Conservation (phyloP, 176 grass and related monocot species). For the Alopecurus myosuroides region DNA sequence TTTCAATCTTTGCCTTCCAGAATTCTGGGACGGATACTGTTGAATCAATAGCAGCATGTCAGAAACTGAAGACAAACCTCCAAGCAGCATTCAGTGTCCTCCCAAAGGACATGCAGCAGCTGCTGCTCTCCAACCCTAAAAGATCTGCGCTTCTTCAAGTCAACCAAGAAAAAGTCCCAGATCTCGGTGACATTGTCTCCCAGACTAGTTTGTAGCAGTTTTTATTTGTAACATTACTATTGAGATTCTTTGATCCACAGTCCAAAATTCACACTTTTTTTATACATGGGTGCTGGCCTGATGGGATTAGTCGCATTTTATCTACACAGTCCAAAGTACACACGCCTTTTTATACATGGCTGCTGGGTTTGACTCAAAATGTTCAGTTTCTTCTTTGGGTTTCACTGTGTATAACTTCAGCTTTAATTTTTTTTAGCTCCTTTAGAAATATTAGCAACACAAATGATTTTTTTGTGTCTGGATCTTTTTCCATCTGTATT, state of each 20-base stretch:
- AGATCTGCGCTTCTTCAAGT: slow-evolving; percentile 66
- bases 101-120: slow-evolving; percentile 87
- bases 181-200: slow-evolving; percentile 10
- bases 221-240: slow-evolving; percentile 35
- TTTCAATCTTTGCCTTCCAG: slow-evolving; percentile 22
- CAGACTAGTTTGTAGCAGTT: slow-evolving; percentile 45
- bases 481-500: not conserved
- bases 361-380: not conserved
- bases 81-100: slow-evolving; percentile 66
- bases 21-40: slow-evolving; percentile 31
- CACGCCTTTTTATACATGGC: slow-evolving; percentile 1
- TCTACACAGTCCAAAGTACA: slow-evolving; percentile 24
- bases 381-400: not conserved
- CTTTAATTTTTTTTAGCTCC: not conserved
- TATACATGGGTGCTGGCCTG: not conserved
- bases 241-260: slow-evolving; percentile 27
- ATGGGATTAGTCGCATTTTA: slow-evolving; percentile 12
- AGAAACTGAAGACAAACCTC: slow-evolving; percentile 77
- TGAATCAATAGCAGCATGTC: slow-evolving; percentile 46
- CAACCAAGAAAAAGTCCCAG: slow-evolving; percentile 36
- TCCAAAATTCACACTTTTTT: slow-evolving; percentile 28
- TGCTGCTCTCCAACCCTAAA: slow-evolving; percentile 82
- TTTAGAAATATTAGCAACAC: not conserved
- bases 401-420: not conserved
- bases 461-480: not conserved